Percentiles rank a stretch among this genome's conserved stretches.
Evolutionary conservation across 1,284 basidiomycete genomes (phyloP).

Genomic region (Meira miltonrushii): DNA sequence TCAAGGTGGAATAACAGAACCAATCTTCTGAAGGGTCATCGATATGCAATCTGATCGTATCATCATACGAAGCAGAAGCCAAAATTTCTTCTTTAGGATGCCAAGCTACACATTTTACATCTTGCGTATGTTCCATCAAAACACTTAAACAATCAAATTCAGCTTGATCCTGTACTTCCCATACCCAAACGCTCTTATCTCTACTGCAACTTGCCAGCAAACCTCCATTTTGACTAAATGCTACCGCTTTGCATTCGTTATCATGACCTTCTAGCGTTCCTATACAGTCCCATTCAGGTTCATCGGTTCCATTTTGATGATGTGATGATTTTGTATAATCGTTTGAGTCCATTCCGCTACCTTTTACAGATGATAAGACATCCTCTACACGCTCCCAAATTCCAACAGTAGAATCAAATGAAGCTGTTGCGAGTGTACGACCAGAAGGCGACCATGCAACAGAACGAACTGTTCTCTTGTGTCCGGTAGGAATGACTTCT

Average conservation of each 20-base stretch:
- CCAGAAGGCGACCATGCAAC: conserved; percentile 88
- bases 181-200: conserved; percentile 98
- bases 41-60: conserved; percentile 86
- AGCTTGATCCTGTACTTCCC: conserved; percentile 78
- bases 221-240: conserved; percentile 71
- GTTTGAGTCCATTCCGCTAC: not conserved
- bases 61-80: conserved; percentile 94
- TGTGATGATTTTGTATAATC: not conserved
- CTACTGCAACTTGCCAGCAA: conserved; percentile 86
- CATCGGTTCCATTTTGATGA: too few relatives aligned
- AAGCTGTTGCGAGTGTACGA: conserved; percentile 80
- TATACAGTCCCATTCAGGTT: conserved; percentile 67
- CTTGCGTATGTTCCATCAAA: conserved; percentile 93
- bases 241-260: conserved; percentile 92
- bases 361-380: not conserved
- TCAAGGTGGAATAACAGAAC: conserved; percentile 77
- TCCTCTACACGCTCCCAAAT: conserved; percentile 68
- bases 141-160: conserved; percentile 87
- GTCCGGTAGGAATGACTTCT: conserved; percentile 63
- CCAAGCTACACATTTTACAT: conserved; percentile 93
- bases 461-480: conserved; percentile 82
- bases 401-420: conserved; percentile 87
- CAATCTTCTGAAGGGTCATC: conserved; percentile 95
- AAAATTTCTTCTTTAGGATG: conserved; percentile 93
- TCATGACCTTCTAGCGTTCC: conserved; percentile 90